Percentiles rank a stretch among this genome's conserved stretches.
Conservation (phyloP, 768 basidiomycete genomes). For the Leccinum olivaceopallidum region DNA sequence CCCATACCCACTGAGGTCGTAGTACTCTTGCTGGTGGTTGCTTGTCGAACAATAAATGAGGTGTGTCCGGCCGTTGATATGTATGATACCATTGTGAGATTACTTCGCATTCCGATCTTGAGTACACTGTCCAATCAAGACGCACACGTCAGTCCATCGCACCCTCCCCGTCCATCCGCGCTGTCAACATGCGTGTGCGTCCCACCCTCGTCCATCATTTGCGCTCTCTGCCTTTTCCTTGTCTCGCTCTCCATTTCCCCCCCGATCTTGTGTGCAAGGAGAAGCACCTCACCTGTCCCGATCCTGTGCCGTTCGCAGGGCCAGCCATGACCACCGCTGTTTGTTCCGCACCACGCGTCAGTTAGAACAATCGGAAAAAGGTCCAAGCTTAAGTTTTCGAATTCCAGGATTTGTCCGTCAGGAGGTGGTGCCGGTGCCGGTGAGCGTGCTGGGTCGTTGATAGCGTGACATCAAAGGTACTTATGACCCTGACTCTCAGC, state of each 20-base stretch:
- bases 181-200: background rate
- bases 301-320: conserved; percentile 78
- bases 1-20: too few species aligned
- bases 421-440: too few species aligned
- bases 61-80: too few species aligned
- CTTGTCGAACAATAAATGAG: too few species aligned
- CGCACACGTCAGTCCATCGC: too few species aligned
- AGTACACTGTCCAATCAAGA: too few species aligned
- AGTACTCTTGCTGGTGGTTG: too few species aligned
- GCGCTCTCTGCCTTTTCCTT: conserved; percentile 33
- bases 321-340: conserved; percentile 77
- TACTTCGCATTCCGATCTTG: too few species aligned
- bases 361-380: conserved; percentile 6
- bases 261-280: conserved; percentile 40
- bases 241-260: conserved; percentile 39
- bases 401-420: background rate
- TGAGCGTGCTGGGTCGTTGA: too few species aligned
- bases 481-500: background rate
- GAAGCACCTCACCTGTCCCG: conserved; percentile 70
- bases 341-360: conserved; percentile 55
- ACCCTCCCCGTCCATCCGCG: too few species aligned
- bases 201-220: conserved; percentile 26
- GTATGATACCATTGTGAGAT: too few species aligned
- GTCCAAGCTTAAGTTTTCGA: conserved; percentile 40
- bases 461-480: conserved; percentile 94